Evolutionary conservation across 148 eudicot genomes (phyloP), one percentile per base, ranked within the genome.

Genomic region (Selenicereus undatus): DNA sequence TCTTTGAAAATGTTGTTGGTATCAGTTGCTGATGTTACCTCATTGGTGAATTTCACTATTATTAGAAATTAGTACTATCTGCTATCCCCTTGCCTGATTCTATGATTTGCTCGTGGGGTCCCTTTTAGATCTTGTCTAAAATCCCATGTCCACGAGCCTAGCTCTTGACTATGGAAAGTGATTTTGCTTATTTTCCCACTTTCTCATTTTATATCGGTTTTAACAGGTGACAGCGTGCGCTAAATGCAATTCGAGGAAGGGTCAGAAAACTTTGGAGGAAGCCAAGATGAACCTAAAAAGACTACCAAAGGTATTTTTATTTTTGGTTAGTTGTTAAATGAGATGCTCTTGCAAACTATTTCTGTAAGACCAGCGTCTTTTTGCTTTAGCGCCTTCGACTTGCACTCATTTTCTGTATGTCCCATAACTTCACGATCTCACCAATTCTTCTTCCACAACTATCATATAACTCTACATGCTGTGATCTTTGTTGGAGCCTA

Each of bases 161-260:
- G 17, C 54, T 69, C 18, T 11, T 18, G 18, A 52, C 17, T 48
- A 35, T 17, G 16, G 51, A 5, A 24, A 16, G 72, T 62, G 21
- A 26, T 27, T 51, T n/a, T 73, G 74, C 75, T 74, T 36, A 76
- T 76, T 52, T 21, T 42, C 76, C n/a, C 50, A 1, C 27, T 52
- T 32, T 22, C 12, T 30, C 10, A 17, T 39, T 24, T 48, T 36
- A 21, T 69, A 79, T 76, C 32, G 32, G 17, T 66, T 66, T 66
- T 27, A 66, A 75, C 85, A 95, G 99, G 99, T 95, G 62, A 88
- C 97, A 78, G 99, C 99, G 78, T 95, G 99, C 78, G 84, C 91
- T 73, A 91, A 80, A 84, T 95, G 99, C 88, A 95, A 95, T 84
- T 95, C 93, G 6, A 95, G 75, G 85, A 95, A 95, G 85, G 99